Percentiles rank a stretch among this genome's conserved stretches.
Conservation (phyloP, 2,329 filamentous ascomycete species). For the Ceratocystis smalleyi region DNA sequence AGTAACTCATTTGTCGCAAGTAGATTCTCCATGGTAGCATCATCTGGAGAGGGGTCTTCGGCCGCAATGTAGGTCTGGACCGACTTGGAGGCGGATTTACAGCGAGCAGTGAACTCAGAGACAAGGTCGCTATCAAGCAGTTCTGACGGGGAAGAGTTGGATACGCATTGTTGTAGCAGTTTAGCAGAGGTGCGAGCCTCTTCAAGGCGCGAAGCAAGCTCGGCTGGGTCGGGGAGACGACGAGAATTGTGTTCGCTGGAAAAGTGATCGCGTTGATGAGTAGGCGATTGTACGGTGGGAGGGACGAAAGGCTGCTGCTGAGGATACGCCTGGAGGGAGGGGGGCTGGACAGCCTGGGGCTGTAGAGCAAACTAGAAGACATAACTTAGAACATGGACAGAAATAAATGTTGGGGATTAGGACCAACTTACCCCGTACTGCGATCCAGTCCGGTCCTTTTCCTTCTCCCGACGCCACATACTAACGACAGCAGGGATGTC, state of each 20-base stretch:
- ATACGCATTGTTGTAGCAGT: conserved; percentile 78
- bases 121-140: conserved; percentile 74
- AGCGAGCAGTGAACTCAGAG: conserved; percentile 80
- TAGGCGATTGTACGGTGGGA: conserved; percentile 20
- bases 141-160: conserved; percentile 64
- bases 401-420: background rate
- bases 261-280: conserved; percentile 41
- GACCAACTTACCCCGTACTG: conserved; percentile 31
- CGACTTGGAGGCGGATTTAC: conserved; percentile 61
- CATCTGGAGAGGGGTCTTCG: conserved; percentile 67
- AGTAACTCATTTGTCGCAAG: conserved; percentile 93
- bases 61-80: conserved; percentile 76
- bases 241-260: conserved; percentile 34
- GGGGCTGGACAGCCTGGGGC: background rate
- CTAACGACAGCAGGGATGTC: conserved; percentile 29
- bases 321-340: background rate
- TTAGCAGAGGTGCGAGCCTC: conserved; percentile 84
- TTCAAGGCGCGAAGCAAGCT: conserved; percentile 70
- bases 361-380: conserved; percentile 2
- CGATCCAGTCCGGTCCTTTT: conserved; percentile 36
- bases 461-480: conserved; percentile 87
- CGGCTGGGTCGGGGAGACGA: conserved; percentile 50
- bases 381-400: background rate
- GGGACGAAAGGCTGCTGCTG: conserved; percentile 18
- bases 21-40: conserved; percentile 81